A percentile compares a stretch with the other conserved stretches of the same genome.
Conservation (phyloP, 768 basidiomycete species). For the Tricholoma flavovirens region DNA sequence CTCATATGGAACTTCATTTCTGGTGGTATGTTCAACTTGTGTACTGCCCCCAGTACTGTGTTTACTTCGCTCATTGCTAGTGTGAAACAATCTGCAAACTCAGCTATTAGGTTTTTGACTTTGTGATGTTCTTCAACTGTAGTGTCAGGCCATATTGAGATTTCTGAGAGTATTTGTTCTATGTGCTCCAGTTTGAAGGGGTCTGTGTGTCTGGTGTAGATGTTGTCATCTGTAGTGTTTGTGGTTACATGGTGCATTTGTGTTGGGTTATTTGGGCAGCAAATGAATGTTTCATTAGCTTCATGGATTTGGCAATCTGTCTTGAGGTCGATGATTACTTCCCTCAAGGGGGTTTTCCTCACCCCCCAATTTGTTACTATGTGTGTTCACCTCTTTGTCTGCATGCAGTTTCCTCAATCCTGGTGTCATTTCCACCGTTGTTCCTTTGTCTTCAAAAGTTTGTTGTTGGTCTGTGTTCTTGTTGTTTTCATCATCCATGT, state of each 20-base stretch:
- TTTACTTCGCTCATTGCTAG: too few relatives aligned
- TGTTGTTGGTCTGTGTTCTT: background rate
- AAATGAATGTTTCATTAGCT: background rate
- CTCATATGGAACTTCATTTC: constrained; percentile 21
- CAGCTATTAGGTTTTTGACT: too few relatives aligned
- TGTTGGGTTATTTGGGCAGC: background rate
- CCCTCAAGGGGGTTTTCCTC: background rate
- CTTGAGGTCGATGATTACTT: background rate
- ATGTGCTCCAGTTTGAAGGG: background rate
- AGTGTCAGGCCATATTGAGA: background rate
- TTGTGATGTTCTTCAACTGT: constrained; percentile 23
- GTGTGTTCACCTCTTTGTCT: background rate
- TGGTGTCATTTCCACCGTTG: background rate
- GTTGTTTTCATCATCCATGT: background rate
- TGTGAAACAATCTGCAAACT: too few relatives aligned
- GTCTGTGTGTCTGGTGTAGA: background rate
- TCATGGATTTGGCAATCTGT: background rate
- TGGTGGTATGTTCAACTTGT: too few relatives aligned
- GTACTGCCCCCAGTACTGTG: too few relatives aligned
- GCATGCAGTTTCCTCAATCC: background rate
- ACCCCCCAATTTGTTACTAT: background rate
- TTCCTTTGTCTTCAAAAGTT: background rate
- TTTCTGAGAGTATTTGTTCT: background rate
- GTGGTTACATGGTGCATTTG: background rate
- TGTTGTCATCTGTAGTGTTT: background rate